A percentile compares a stretch with the other conserved stretches of the same genome.
phyloP scores from a whole-genome alignment of 805 yeast genomes.

The Ogataea zsoltii region DNA sequence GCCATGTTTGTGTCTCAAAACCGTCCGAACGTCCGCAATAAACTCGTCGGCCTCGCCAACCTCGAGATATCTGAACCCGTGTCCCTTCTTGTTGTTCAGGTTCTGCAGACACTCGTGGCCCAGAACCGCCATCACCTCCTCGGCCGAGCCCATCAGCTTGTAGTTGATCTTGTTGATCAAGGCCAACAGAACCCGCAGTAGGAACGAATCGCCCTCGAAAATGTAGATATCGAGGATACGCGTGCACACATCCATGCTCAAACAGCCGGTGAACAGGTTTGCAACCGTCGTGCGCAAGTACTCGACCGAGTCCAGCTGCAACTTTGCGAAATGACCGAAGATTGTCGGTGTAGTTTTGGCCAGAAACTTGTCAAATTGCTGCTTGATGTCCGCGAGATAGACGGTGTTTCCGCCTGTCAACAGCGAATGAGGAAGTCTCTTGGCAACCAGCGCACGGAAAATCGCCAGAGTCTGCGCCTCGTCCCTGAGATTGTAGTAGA shows the following conservation, averaged over 20 bases:
- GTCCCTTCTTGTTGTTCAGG: conserved; percentile 26
- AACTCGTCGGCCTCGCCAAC: conserved; percentile 54
- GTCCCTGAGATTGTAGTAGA: conserved; percentile 27
- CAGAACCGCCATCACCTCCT: conserved; percentile 45
- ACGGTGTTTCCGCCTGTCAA: conserved; percentile 10
- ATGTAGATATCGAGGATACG: conserved; percentile 58
- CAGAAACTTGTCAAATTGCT: conserved; percentile 50
- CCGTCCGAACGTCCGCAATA: conserved; percentile 41
- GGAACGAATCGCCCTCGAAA: conserved; percentile 60
- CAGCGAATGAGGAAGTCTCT: conserved; percentile 28
- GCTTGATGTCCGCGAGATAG: conserved; percentile 41
- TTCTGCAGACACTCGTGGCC: conserved; percentile 36
- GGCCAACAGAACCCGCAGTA: conserved; percentile 55
- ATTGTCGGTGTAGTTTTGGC: conserved; percentile 45
- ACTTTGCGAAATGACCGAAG: conserved; percentile 48
- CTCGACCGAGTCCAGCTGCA: conserved; percentile 41
- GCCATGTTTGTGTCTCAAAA: conserved; percentile 30
- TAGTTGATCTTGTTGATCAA: conserved; percentile 48
- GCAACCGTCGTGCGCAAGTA: conserved; percentile 47
- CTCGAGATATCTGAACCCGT: conserved; percentile 39
- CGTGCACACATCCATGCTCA: conserved; percentile 47
- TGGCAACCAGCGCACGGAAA: conserved; percentile 27
- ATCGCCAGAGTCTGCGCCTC: conserved; percentile 27
- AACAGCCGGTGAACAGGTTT: conserved; percentile 45
- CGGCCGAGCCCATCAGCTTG: conserved; percentile 50